Base-by-base conservation (phyloP, 345 rosid genomes). In the Salix viminalis region DNA sequence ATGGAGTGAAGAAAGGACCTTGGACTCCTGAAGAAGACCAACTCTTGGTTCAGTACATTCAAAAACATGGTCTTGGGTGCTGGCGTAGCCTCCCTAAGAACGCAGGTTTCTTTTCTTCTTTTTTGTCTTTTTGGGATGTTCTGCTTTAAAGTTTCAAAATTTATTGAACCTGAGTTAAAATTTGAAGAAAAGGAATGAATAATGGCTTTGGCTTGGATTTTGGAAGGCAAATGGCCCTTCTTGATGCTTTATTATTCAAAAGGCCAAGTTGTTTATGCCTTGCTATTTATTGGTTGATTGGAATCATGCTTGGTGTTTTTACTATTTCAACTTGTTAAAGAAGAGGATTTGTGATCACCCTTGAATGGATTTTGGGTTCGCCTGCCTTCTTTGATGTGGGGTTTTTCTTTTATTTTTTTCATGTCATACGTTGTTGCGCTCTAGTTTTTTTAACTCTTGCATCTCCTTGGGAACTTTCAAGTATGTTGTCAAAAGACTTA, bases 1-100 rank as follows among this genome's bases (percentile, higher is more conserved):
- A 81, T 34, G 84, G 81, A 15, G 71, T 81, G 73, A 81, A 81
- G 81, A 77, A 78, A 74, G 84, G 84, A 4, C 84, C 84, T 23
- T 81, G 84, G 84, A 81, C 84, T 8, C 61, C 81, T 69, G 84
- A 81, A 65, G 84, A 81, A 42, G 84, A 81, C 67, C 76, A 77
- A 32, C 18, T 81, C 71, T 81, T 81, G 71, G 78, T 67, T 12
- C 4, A 30, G 19, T 81, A 77, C 41, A 81, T 81, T 69, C 71
- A 54, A 6, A 74, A 77, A 62, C 32, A 81, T 78, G 84, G 84
- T 41, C 80, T 77, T 74, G 84, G 79, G 21, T 74, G 84, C 81
- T 81, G 84, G 84, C 84, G 81, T 23, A 77, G 81, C 75, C 81
- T 81, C 30, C 84, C 84, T 36, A 74, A 81, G 69, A 78, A 73